A percentile compares a stretch with the other conserved stretches of the same genome.
Evolutionary conservation across 176 grass and related monocot genomes (phyloP).

Genomic region (Microstegium vimineum): DNA sequence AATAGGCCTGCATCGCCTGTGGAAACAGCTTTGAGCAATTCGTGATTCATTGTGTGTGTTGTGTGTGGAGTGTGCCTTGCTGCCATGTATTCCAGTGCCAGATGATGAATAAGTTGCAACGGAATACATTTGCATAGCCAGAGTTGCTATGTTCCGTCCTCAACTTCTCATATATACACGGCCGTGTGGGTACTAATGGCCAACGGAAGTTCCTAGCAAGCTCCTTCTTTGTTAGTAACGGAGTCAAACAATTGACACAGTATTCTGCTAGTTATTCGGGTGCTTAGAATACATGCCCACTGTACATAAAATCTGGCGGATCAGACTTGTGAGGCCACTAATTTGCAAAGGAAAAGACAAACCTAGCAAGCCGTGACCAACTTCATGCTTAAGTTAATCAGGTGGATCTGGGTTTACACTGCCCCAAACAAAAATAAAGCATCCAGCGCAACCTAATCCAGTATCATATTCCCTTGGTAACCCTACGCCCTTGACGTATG

Average conservation of each 20-base stretch:
- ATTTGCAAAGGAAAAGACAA: background rate
- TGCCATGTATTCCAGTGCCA: background rate
- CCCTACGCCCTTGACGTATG: too few relatives aligned
- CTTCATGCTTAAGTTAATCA: background rate
- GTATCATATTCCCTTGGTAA: background rate
- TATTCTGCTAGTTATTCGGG: background rate
- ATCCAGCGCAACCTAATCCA: background rate
- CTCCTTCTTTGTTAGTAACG: background rate
- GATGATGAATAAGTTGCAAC: background rate
- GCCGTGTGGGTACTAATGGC: background rate
- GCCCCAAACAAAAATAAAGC: background rate
- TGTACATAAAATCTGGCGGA: background rate
- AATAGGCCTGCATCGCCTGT: background rate
- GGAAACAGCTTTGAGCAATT: conserved; percentile 4
- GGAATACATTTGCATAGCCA: background rate
- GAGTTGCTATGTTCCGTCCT: background rate
- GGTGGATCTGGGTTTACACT: background rate
- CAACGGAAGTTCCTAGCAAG: background rate
- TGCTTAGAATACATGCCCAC: background rate
- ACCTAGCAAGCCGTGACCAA: background rate
- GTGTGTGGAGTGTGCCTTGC: background rate
- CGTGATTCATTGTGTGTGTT: conserved; percentile 7
- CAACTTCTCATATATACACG: background rate
- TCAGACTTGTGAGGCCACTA: background rate
- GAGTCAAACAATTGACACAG: background rate